Conservation (phyloP, 1,284 basidiomycete species). For the Mycosarcoma mackinlayi region DNA sequence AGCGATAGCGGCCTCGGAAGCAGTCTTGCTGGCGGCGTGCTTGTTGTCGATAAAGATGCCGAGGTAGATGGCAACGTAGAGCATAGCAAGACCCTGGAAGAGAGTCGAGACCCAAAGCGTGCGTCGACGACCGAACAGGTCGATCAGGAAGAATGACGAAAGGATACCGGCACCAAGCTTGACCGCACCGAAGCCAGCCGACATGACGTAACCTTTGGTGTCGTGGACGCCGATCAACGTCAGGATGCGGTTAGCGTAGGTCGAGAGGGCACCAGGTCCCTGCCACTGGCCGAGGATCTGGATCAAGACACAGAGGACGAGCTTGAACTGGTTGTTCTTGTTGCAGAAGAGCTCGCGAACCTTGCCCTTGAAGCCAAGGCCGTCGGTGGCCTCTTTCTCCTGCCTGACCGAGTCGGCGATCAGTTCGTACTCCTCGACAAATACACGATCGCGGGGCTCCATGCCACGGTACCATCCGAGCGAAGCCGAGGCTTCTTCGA, state of each 20-base stretch:
- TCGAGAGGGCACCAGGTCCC: conserved; percentile 46
- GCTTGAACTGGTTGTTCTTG: conserved; percentile 53
- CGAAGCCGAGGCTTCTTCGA: conserved; percentile 74
- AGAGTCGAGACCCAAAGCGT: conserved; percentile 40
- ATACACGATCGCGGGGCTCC: conserved; percentile 31
- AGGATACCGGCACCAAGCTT: conserved; percentile 48
- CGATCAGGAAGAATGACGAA: conserved; percentile 50
- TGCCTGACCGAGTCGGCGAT: conserved; percentile 38
- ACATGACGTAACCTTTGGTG: conserved; percentile 43
- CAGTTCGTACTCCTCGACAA: conserved; percentile 42
- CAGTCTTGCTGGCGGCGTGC: conserved; percentile 29
- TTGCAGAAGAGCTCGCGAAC: conserved; percentile 31
- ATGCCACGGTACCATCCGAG: conserved; percentile 69
- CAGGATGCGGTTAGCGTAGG: conserved; percentile 49
- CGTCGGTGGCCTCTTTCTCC: conserved; percentile 40
- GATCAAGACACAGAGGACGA: conserved; percentile 34
- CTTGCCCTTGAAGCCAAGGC: conserved; percentile 31
- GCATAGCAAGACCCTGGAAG: conserved; percentile 44
- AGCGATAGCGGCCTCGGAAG: conserved; percentile 35
- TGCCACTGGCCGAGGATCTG: conserved; percentile 48
- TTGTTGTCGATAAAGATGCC: conserved; percentile 40
- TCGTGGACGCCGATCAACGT: conserved; percentile 39
- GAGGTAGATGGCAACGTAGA: conserved; percentile 47
- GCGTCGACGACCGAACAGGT: conserved; percentile 46
- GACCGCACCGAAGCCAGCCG: conserved; percentile 45